Evolutionary conservation across 352 stramenopile genomes (phyloP), one percentile per base, ranked within the genome.

Genomic region (Albugo laibachii): DNA sequence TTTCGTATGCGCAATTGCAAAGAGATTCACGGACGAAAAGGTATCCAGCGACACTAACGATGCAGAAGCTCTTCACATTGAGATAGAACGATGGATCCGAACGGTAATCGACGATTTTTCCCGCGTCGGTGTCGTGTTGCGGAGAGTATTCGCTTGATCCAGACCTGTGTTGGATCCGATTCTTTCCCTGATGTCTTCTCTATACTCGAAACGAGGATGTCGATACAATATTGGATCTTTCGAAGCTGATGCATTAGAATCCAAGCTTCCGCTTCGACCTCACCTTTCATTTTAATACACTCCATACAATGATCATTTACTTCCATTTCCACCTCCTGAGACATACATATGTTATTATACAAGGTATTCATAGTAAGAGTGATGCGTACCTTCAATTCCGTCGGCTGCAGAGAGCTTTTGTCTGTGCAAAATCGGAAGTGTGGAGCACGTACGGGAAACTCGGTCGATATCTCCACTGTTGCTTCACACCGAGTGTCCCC

Each of bases 281-380:
- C 24, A 31, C 24, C 24, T 31, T 31, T 31, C 2, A 58, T 56
- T 1, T 68, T 56, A 11, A 66, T 51, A 21, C 83, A 61, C 46
- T 87, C 75, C 11, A 74, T 48, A 43, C 79, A 83, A 54, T 66
- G 71, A 24, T 65, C 67, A 49, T 84, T 83, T 41, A 87, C 67
- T 38, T 87, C 75, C n/a, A 80, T 49, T 47, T 83, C 75, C 8
- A 87, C 63, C 41, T 83, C 71, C 75, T 53, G 12, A 15, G 13
- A 15, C 13, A 34, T 83, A 48, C 5, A 18, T 5, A 35, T 15
- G 53, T 45, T 24, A 13, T 43, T 15, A 35, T 24, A 36, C 0
- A 2, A 45, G 34, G 36, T 20, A n/a, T 36, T 52, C 36, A 59
- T 11, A 42, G 10, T 13, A 36, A 14, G 41, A 55, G 1, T 12